Base-by-base conservation (phyloP, 164 flowering plant genomes). In the Litsea cubeba region DNA sequence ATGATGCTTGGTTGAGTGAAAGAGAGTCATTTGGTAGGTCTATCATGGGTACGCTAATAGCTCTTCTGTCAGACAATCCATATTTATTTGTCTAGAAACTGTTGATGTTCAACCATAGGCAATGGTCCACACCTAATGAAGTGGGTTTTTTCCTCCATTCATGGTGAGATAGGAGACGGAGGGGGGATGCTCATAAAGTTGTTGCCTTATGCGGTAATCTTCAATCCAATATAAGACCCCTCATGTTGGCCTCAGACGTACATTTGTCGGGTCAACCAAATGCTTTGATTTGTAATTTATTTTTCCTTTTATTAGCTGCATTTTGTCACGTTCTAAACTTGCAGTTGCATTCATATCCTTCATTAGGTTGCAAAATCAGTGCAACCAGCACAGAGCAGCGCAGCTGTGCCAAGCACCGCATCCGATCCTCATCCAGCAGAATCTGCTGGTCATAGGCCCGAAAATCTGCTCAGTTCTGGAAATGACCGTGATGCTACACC, bases 321-420 rank as follows among this genome's bases (percentile, higher is more conserved):
- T 2, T 54, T 54, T 15, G n/a, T 54, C n/a, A 20, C 1, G 50
- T n/a, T 68, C 17, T 71, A 71, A 23, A 26, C 12, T 22, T 72
- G 18, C n/a, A 12, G 50, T 58, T 35, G 72, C 32, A n/a, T 75
- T 2, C 6, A 60, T 35, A 68, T 46, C 67, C 30, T 57, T 2
- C 54, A 20, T 65, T 79, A 88, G 93, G 91, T 78, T 72, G 81
- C 50, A 71, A 85, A 78, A 68, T 60, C 75, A 66, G 62, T 72
- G 40, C 77, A 66, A 64, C 79, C 74, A 68, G 71, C 79, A 71
- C 81, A 83, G 72, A 81, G 46, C 74, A 73, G 65, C 68, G 58
- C 73, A 63, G 30, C 60, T 50, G 51, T 74, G 69, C 65, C 78
- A 74, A 83, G 71, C 76, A 74, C 81, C 57, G 69, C 83, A 5